Evolutionary conservation across 768 basidiomycete species (phyloP), one percentile per base, ranked within the genome.

Genomic region (Chalciporus sphaerocephalus): DNA sequence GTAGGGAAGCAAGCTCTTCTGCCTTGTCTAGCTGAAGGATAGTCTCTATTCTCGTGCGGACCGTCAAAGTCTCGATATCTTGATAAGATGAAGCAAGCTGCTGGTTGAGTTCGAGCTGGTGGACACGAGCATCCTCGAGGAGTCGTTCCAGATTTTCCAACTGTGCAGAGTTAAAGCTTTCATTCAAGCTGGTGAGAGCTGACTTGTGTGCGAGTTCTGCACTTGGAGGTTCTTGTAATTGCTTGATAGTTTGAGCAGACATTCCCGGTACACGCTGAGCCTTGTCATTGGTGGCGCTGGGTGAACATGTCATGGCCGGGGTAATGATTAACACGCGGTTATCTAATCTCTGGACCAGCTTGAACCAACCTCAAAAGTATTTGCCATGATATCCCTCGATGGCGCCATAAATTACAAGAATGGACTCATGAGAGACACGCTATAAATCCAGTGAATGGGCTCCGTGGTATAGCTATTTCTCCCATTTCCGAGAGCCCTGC

Each of bases 1-100:
- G 75, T 25, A 85, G 66, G n/a, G 87, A 71, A 1, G 88, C 82
- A 32, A 92, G 70, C 45, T 85, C 81, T 57, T 88, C 83, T 0
- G 87, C 87, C 8, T 79, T 74, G 41, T 74, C 70, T 27, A 88
- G 68, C 25, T 83, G 72, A 18, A 65, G 60, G 42, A 76, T 61
- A 2, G 78, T 74, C 17, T 69, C 61, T 10, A 63, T 51, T 32
- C 76, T 76, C 4, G 83, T 77, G 33, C 74, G 62, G 3, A 67
- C 56, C 6, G 87, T 67, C 13, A 83, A 58, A 2, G 54, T 43
- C 38, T 78, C 71, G 17, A 85, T 58, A 22, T 67, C 62, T 12
- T 65, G 65, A 54, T 75, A 69, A 10, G 86, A 88, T 32, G 69
- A 59, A 36, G 68, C 59, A 53, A 85, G 72, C 87, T 89, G 70